Percentiles rank a stretch among this genome's conserved stretches.
These are phyloP conservation scores for Ustilago crameri DNA, from an alignment of 1,284 basidiomycete genomes.

Conservation along the genomic window DNA sequence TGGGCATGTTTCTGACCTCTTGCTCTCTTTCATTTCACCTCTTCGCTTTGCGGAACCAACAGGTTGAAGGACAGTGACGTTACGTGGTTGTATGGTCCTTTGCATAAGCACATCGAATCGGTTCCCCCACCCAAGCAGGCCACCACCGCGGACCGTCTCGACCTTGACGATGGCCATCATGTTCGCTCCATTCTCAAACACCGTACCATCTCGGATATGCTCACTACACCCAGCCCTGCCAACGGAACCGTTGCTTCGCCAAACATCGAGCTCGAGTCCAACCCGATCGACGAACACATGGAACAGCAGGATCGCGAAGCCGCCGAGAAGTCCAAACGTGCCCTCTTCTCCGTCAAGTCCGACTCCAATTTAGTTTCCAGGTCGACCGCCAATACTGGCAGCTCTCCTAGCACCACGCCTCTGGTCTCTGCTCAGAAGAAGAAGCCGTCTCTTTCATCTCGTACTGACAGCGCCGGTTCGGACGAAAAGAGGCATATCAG, in stretches of 20 bases:
- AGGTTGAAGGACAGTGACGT: constrained; percentile 99
- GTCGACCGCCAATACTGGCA: constrained; percentile 34
- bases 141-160: constrained; percentile 72
- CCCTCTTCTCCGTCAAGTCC: constrained; percentile 53
- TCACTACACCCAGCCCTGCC: constrained; percentile 70
- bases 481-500: constrained; percentile 81
- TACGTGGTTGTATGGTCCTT: constrained; percentile 97
- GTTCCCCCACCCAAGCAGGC: constrained; percentile 72
- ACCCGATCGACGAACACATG: constrained; percentile 41
- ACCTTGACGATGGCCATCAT: constrained; percentile 69
- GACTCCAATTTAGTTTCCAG: constrained; percentile 53
- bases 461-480: constrained; percentile 34
- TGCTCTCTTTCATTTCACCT: background rate
- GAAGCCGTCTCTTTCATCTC: constrained; percentile 26
- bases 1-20: background rate
- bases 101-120: constrained; percentile 77
- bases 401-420: constrained; percentile 43
- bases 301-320: constrained; percentile 56
- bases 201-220: constrained; percentile 88
- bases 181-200: constrained; percentile 94
- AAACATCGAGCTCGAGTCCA: constrained; percentile 69
- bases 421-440: constrained; percentile 41
- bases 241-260: constrained; percentile 69
- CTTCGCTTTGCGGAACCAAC: constrained; percentile 21
- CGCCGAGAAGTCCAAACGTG: constrained; percentile 22